Evolutionary conservation across 257 asterid species (phyloP), one percentile per base, ranked within the genome.

Genomic region (Ocimum tenuiflorum): DNA sequence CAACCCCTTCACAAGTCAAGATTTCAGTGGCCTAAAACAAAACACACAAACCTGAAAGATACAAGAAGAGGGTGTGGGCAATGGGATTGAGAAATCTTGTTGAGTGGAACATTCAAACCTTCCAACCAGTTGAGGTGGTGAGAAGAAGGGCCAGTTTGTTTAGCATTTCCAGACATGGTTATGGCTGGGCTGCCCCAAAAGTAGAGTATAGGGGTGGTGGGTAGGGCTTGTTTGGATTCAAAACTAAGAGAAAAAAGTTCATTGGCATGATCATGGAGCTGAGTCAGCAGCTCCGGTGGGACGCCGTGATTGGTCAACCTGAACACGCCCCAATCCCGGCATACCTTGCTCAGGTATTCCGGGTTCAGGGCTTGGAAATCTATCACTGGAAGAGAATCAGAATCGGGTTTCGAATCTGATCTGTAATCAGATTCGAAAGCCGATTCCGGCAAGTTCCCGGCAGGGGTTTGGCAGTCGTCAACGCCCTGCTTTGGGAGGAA

Each of bases 111-210:
- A 42, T 87, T 83, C n/a, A 91, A 63, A 46, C 96, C 98, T 78
- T 91, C 98, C 66, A 91, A 64, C 95, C 94, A 87, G 71, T 85
- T 88, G 5, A 68, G 35, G 52, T 65, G 75, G 12, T 72, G 67
- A 3, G 51, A 2, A 3, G 31, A 36, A 19, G 77, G 67, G 0
- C 69, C 81, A 18, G 77, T 68, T 23, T 78, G 81, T 1, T 63
- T 47, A 11, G 78, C 81, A 35, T 71, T 74, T 14, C 77, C 86
- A 3, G 86, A 65, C 73, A 29, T 62, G 2, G 75, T 75, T 0
- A 83, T 24, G 1, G 84, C 89, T 0, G 98, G 92, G 48, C 81
- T 83, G 18, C 98, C 98, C 96, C 96, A 91, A 45, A 91, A 91
- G 62, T 91, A 89, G 20, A 87, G 63, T 0, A 87, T 54, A 0